Conservation (phyloP, 805 yeast species). For the Starmera quercuum region DNA sequence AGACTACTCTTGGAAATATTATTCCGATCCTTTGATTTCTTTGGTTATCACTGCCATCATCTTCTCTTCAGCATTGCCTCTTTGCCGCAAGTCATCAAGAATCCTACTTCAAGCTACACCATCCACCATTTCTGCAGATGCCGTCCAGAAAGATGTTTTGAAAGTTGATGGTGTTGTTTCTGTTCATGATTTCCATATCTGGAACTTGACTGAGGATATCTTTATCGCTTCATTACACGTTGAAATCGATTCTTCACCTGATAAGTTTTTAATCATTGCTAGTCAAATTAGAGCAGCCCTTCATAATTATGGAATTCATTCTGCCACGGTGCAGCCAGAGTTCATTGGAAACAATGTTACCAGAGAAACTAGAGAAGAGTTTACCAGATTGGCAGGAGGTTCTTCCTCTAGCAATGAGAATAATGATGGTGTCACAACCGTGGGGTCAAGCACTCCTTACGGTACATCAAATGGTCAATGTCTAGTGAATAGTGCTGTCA, state of each 20-base stretch:
- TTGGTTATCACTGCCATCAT: conserved; percentile 81
- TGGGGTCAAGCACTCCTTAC: conserved; percentile 20
- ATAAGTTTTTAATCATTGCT: conserved; percentile 62
- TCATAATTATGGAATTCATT: conserved; percentile 80
- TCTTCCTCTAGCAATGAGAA: conserved; percentile 17
- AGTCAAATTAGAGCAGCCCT: conserved; percentile 68
- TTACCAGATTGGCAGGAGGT: conserved; percentile 26
- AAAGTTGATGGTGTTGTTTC: conserved; percentile 68
- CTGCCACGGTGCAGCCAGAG: conserved; percentile 96
- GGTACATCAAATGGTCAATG: conserved; percentile 31
- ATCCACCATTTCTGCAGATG: conserved; percentile 66
- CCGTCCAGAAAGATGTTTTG: conserved; percentile 60
- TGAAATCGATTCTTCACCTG: conserved; percentile 59
- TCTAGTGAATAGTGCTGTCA: conserved; percentile 43
- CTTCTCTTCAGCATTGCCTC: conserved; percentile 84
- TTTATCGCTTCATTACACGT: conserved; percentile 87
- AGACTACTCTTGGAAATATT: conserved; percentile 78
- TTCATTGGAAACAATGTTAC: conserved; percentile 36
- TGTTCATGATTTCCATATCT: conserved; percentile 91
- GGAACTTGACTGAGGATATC: conserved; percentile 88
- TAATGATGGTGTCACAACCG: conserved; percentile 6
- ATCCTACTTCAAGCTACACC: conserved; percentile 93
- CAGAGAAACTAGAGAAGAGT: conserved; percentile 24
- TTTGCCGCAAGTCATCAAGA: conserved; percentile 79
- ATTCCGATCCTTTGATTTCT: conserved; percentile 82